Evolutionary conservation across 1,284 basidiomycete genomes (phyloP).

Genomic region (Limonomyces culmigenus): DNA sequence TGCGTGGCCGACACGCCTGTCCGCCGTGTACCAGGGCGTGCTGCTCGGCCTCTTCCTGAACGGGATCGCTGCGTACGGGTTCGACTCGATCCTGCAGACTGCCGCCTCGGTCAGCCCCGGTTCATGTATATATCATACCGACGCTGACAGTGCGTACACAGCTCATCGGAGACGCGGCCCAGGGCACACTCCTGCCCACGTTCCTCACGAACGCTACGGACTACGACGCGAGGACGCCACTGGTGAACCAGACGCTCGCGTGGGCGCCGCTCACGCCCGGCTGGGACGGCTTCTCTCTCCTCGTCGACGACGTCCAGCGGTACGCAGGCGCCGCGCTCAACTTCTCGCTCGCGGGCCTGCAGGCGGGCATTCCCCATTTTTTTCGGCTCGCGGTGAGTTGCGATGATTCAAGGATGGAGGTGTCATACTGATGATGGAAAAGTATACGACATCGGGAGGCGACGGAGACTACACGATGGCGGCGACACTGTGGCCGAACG

Average conservation of each 20-base stretch:
- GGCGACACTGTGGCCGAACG: slow-evolving; percentile 63
- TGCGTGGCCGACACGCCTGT: slow-evolving; percentile 67
- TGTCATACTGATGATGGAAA: too few species aligned
- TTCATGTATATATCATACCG: slow-evolving; percentile 2
- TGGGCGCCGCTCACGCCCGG: slow-evolving; percentile 41
- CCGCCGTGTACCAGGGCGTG: slow-evolving; percentile 67
- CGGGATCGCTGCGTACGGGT: slow-evolving; percentile 62
- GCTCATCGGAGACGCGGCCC: slow-evolving; percentile 59
- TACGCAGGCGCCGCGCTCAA: slow-evolving; percentile 51
- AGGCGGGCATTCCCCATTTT: slow-evolving; percentile 57
- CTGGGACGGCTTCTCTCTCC: slow-evolving; percentile 65
- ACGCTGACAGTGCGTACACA: slow-evolving; percentile 15
- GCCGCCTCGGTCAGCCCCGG: slow-evolving; percentile 36
- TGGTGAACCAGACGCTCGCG: slow-evolving; percentile 37
- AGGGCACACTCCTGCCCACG: slow-evolving; percentile 50
- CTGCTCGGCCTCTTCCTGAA: slow-evolving; percentile 72
- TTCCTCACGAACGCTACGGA: slow-evolving; percentile 61
- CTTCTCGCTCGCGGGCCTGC: slow-evolving; percentile 46
- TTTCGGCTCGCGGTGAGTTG: slow-evolving; percentile 55
- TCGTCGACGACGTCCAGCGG: slow-evolving; percentile 76
- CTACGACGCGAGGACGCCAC: slow-evolving; percentile 36
- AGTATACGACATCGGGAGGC: neutral
- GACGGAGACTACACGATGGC: slow-evolving; percentile 16
- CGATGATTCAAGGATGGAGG: too few species aligned
- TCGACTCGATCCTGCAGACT: slow-evolving; percentile 71